Base-by-base conservation (phyloP, 768 basidiomycete genomes). In the Naganishia friedmannii region DNA sequence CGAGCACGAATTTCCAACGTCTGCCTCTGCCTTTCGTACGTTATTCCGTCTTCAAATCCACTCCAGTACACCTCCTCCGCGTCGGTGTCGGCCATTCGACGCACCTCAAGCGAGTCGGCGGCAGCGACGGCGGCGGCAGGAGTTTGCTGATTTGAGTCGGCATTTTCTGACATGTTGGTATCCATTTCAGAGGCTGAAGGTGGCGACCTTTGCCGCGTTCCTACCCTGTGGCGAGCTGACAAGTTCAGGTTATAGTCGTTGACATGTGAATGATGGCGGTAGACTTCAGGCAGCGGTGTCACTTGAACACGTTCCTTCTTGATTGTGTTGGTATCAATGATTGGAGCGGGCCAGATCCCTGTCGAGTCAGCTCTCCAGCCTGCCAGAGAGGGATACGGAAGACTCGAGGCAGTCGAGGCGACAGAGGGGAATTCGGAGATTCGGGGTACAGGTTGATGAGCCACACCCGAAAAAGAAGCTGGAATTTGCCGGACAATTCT, bases 1-100 rank as follows among this genome's bases (percentile, higher is more conserved):
- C 39, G 26, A 23, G 60, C 39, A 26, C 60, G 60, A 15, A 42
- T 2, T 42, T 63, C 60, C 15, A 63, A 45, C 2, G 60, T 42
- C 42, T 63, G 60, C 42, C 60, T 63, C 42, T 63, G 39, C 15
- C 42, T n/a, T 45, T 63, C 60, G 46, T 63, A 63, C 60, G 12
- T n/a, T 3, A 63, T 63, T 10, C 60, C 60, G 17, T 63, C 60
- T 42, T 63, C 60, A 19, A 63, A 63, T 2, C 60, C 60, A 17
- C 12, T 28, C 60, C 60, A 63, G 28, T 63, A 63, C 13, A 19
- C 2, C 23, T 63, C 60, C 15, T 63, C 60, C 17, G 34, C 60
- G 21, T 63, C 60, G 13, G 37, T 34, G 15, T 23, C 39, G 8
- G 23, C 26, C 23, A 26, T 23, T n/a, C 23, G 5, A 6, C 42